A percentile compares a stretch with the other conserved stretches of the same genome.
Conservation (phyloP, 768 basidiomycete genomes). For the Auriculariales sp. region DNA sequence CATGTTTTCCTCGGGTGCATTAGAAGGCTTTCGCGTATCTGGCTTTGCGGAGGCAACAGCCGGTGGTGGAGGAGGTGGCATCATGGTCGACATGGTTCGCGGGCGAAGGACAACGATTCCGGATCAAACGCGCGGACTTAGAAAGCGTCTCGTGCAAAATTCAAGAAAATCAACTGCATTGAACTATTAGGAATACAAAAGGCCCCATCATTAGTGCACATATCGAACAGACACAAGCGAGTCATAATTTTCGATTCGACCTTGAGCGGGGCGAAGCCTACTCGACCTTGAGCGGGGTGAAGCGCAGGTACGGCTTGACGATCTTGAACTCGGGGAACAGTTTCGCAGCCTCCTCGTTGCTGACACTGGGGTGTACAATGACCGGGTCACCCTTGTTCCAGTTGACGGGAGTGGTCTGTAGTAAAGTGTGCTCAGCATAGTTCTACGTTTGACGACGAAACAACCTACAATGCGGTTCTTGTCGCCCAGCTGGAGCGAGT, state of each 20-base stretch:
- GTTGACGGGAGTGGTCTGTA: conserved; percentile 79
- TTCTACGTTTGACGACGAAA: conserved; percentile 11
- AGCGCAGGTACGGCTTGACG: conserved; percentile 85
- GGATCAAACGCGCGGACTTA: too few species aligned
- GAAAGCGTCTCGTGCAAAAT: too few species aligned
- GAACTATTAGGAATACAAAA: too few species aligned
- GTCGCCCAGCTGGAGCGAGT: conserved; percentile 32
- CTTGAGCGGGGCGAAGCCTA: conserved; percentile 31
- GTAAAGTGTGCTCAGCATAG: conserved; percentile 6
- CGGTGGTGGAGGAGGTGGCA: too few species aligned
- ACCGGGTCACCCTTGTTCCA: conserved; percentile 91
- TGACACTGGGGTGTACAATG: conserved; percentile 77
- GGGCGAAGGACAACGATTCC: too few species aligned
- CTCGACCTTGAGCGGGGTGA: conserved; percentile 25
- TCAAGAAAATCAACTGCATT: too few species aligned
- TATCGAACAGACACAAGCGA: neutral
- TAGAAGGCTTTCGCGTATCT: too few species aligned
- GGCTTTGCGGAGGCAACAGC: too few species aligned
- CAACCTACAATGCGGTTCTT: conserved; percentile 11
- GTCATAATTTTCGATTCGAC: conserved; percentile 9
- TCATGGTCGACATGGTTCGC: too few species aligned
- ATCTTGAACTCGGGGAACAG: conserved; percentile 74
- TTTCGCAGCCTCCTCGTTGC: conserved; percentile 78
- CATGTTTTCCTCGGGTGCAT: too few species aligned
- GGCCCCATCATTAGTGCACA: too few species aligned